phyloP scores from a whole-genome alignment of 495 filamentous ascomycete species.

The Elasticomyces elasticus region DNA sequence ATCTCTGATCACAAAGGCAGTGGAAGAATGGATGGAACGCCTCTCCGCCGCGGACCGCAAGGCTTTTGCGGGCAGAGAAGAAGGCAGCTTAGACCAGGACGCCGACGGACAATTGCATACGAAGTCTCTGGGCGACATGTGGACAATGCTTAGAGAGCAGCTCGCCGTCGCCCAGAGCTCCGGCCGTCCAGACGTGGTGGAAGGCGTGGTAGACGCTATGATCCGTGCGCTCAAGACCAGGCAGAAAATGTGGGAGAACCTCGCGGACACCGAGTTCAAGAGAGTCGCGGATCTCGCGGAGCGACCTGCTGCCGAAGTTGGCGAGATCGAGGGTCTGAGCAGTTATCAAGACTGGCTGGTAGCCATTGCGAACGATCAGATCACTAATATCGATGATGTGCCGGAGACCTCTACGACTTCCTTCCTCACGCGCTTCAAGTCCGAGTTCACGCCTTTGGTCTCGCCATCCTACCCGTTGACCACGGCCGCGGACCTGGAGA shows the following conservation, averaged over 20 bases:
- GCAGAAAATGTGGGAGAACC: slow-evolving; percentile 72
- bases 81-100: slow-evolving; percentile 73
- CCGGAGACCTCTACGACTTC: slow-evolving; percentile 59
- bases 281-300: slow-evolving; percentile 37
- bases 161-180: slow-evolving; percentile 69
- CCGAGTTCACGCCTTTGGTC: slow-evolving; percentile 67
- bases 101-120: slow-evolving; percentile 82
- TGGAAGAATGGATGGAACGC: slow-evolving; percentile 95
- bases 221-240: slow-evolving; percentile 71
- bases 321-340: slow-evolving; percentile 61
- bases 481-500: slow-evolving; percentile 58
- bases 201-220: slow-evolving; percentile 91
- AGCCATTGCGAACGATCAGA: slow-evolving; percentile 97
- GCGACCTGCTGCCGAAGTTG: slow-evolving; percentile 36
- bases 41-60: slow-evolving; percentile 71
- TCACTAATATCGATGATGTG: slow-evolving; percentile 87
- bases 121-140: slow-evolving; percentile 83
- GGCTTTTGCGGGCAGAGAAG: slow-evolving; percentile 65
- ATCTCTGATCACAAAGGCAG: slow-evolving; percentile 81
- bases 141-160: slow-evolving; percentile 94
- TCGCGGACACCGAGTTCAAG: slow-evolving; percentile 76
- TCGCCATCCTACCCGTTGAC: slow-evolving; percentile 66
- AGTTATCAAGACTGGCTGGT: slow-evolving; percentile 85
- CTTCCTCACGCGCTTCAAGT: slow-evolving; percentile 72
- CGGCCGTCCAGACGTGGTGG: slow-evolving; percentile 72